Percentiles rank a stretch among this genome's conserved stretches.
These are phyloP conservation scores for Cutaneotrichosporon cutaneum DNA, from an alignment of 1,284 basidiomycete genomes.

Conservation along the genomic window DNA sequence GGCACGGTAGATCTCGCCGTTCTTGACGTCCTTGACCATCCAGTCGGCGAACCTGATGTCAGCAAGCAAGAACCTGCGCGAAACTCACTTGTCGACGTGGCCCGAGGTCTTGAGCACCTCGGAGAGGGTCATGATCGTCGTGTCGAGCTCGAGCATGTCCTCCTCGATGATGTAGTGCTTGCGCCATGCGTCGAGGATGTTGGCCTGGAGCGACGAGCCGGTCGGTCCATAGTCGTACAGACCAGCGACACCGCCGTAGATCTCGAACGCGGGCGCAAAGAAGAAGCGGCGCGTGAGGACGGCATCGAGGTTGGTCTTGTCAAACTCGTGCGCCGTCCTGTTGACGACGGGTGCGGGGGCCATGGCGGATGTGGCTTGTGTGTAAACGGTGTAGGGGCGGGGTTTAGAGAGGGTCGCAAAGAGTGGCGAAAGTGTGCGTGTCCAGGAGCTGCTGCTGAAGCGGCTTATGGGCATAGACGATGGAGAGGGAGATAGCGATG, in stretches of 20 bases:
- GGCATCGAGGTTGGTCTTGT: slow-evolving; percentile 81
- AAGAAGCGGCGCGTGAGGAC: slow-evolving; percentile 92
- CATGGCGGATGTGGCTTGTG: slow-evolving; percentile 16
- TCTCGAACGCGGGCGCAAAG: slow-evolving; percentile 97
- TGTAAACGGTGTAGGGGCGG: background rate
- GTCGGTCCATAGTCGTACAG: slow-evolving; percentile 95
- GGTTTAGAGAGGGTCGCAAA: slow-evolving; percentile 3
- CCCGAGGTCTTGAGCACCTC: slow-evolving; percentile 97
- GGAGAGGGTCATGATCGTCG: slow-evolving; percentile 93
- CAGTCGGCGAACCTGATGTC: slow-evolving; percentile 78
- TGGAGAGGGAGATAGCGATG: slow-evolving; percentile 2
- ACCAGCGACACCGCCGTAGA: slow-evolving; percentile 96
- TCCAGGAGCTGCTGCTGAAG: slow-evolving; percentile 16
- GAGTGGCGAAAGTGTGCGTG: slow-evolving; percentile 19
- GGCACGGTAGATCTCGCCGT: slow-evolving; percentile 93
- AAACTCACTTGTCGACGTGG: slow-evolving; percentile 78
- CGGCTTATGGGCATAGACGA: slow-evolving; percentile 22
- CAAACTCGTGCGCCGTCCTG: slow-evolving; percentile 84
- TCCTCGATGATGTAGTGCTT: slow-evolving; percentile 99
- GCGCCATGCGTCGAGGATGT: slow-evolving; percentile 95
- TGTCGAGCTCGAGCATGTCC: slow-evolving; percentile 98
- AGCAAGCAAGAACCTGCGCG: background rate
- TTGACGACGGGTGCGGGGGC: slow-evolving; percentile 58
- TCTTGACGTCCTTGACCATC: slow-evolving; percentile 97
- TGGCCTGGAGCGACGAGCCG: slow-evolving; percentile 91